Evolutionary conservation across 2,329 filamentous ascomycete species (phyloP), one percentile per base, ranked within the genome.

Genomic region (Fusarium stilboides): DNA sequence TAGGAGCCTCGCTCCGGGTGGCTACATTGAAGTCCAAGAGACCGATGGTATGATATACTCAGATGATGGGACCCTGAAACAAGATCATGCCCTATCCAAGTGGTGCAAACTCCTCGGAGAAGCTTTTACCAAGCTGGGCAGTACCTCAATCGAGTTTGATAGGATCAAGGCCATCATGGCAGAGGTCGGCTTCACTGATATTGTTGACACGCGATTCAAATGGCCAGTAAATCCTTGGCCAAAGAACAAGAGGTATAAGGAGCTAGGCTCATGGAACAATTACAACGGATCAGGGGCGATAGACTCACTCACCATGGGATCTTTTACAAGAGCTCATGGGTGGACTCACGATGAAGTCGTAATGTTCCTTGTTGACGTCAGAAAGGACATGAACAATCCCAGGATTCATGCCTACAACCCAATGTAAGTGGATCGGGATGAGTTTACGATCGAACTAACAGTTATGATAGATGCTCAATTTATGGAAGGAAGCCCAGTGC

Each of bases 381-480:
- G 68, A n/a, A 71, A 63, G 26, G 60, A 71, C 15, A 26, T 71
- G 2, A 60, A 57, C 8, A 37, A 47, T 19, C 54, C 40, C 1
- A 44, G 10, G 7, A 37, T 69, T 5, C 68, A 71, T 44, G 61
- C 68, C 0, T 71, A 71, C 31, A 71, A 60, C 12, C 61, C 60
- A 0, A 71, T 71, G 68, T 70, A 5, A 43, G 53, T 44, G 8
- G 5, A 9, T 6, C 6, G 13, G 10, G 9, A 20, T 13, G 12
- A 31, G 13, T 6, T 31, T n/a, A 13, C 15, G 4, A 14, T 14
- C 8, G 9, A 12, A 17, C 43, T 45, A 31, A 45, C 17, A 31
- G 2, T 1, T 3, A 2, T 28, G 0, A 1, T 1, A 60, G 62
- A 34, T 65, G 46, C 17, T 53, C 34, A 0, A 65, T 65, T 2